phyloP scores from a whole-genome alignment of 495 filamentous ascomycete species.

The Parathielavia appendiculata region DNA sequence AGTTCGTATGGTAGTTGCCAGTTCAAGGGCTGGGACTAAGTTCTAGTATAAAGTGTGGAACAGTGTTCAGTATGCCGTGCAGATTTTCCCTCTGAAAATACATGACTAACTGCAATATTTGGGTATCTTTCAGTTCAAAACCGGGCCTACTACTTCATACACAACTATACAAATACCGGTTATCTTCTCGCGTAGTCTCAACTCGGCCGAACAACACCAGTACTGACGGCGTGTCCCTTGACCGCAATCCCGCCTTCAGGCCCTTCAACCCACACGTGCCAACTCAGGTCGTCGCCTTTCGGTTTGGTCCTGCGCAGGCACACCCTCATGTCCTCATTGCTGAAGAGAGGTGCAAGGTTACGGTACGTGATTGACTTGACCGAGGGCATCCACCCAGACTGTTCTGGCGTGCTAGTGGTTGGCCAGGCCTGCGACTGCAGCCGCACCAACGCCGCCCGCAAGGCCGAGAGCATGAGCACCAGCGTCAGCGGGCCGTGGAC shows the following conservation, averaged over 20 bases:
- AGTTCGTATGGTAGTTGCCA: neutral
- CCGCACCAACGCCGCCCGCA: slow-evolving; percentile 34
- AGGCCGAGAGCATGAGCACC: slow-evolving; percentile 61
- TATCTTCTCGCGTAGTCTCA: neutral
- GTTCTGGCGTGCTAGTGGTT: neutral
- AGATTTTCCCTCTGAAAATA: too few species aligned
- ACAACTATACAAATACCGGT: neutral
- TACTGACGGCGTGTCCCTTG: slow-evolving; percentile 39
- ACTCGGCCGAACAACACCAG: neutral
- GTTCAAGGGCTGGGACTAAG: neutral
- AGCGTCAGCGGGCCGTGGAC: slow-evolving; percentile 85
- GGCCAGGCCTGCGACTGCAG: neutral
- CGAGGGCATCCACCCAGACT: slow-evolving; percentile 17
- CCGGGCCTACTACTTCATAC: neutral
- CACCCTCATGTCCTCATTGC: slow-evolving; percentile 57
- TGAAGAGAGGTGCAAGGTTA: slow-evolving; percentile 79
- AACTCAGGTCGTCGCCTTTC: slow-evolving; percentile 27
- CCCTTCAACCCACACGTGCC: slow-evolving; percentile 65
- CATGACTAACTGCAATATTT: too few species aligned
- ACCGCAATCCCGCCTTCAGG: slow-evolving; percentile 56
- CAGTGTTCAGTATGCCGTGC: too few species aligned
- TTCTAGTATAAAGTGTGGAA: neutral
- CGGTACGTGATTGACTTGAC: slow-evolving; percentile 63
- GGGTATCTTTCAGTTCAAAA: neutral
- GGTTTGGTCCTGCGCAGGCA: slow-evolving; percentile 41